These are phyloP conservation scores for Cytospora mali DNA, from an alignment of 2,329 filamentous ascomycete species.

Conservation along the genomic window DNA sequence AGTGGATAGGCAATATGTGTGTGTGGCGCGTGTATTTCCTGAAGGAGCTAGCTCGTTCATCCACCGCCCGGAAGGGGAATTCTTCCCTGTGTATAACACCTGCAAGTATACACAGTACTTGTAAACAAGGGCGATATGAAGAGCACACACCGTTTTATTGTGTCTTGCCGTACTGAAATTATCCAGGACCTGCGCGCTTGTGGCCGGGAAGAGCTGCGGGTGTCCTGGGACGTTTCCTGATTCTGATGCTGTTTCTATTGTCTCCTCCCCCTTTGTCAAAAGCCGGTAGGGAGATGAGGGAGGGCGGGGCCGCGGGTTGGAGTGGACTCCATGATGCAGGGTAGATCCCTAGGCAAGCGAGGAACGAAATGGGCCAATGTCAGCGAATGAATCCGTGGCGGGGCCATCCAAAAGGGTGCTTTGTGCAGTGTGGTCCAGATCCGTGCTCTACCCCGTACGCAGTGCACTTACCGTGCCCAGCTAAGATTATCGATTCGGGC, in stretches of 20 bases:
- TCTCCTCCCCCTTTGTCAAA: constrained; percentile 20
- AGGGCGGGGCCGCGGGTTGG: constrained; percentile 20
- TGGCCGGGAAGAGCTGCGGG: neutral
- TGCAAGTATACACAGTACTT: neutral
- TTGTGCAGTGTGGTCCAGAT: neutral
- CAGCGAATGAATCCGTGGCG: constrained; percentile 12
- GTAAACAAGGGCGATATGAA: neutral
- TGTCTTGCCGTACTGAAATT: constrained; percentile 5
- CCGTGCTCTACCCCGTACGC: constrained; percentile 2
- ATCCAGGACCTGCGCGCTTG: constrained; percentile 1
- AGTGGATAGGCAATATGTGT: constrained; percentile 11
- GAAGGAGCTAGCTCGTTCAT: constrained; percentile 13
- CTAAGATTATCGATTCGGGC: neutral
- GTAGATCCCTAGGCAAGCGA: constrained; percentile 25
- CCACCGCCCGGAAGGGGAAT: constrained; percentile 15
- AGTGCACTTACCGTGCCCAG: neutral
- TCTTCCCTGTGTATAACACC: constrained; percentile 3
- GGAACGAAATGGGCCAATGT: constrained; percentile 19
- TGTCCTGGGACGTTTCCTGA: constrained; percentile 18
- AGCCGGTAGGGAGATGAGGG: constrained; percentile 27
- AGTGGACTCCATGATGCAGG: constrained; percentile 22
- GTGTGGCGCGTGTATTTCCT: constrained; percentile 19
- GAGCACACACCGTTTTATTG: neutral
- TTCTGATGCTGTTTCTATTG: constrained; percentile 17
- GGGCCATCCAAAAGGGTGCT: constrained; percentile 2